Evolutionary conservation across 805 yeast genomes (phyloP).

Genomic region (Saturnispora sanitii): DNA sequence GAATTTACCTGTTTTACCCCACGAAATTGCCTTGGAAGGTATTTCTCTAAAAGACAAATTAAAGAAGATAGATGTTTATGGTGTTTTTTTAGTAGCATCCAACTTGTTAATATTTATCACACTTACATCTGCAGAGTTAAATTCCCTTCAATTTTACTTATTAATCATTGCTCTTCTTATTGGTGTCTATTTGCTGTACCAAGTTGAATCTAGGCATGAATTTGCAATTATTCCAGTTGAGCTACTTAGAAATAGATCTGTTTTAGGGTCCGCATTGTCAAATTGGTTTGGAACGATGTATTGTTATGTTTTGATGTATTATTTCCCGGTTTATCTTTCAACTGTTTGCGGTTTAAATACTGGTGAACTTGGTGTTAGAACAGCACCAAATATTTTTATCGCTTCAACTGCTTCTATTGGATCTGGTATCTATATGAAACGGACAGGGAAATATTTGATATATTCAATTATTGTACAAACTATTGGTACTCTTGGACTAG

Average conservation of each 20-base stretch:
- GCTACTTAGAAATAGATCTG: slow-evolving; percentile 46
- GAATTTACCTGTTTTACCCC: slow-evolving; percentile 36
- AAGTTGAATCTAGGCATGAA: slow-evolving; percentile 15
- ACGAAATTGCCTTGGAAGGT: slow-evolving; percentile 22
- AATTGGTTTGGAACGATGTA: slow-evolving; percentile 52
- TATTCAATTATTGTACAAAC: slow-evolving; percentile 35
- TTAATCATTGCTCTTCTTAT: slow-evolving; percentile 3
- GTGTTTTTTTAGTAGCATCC: slow-evolving; percentile 24
- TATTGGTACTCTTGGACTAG: slow-evolving; percentile 36
- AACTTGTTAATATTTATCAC: slow-evolving; percentile 27
- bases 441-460: slow-evolving; percentile 48
- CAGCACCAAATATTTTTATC: slow-evolving; percentile 51
- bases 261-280: slow-evolving; percentile 53
- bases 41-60: slow-evolving; percentile 36
- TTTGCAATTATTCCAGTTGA: slow-evolving; percentile 58
- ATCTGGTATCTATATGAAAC: slow-evolving; percentile 55
- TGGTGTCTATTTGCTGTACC: slow-evolving; percentile 11
- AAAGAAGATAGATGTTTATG: slow-evolving; percentile 44
- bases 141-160: not conserved
- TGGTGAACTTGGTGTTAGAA: slow-evolving; percentile 47
- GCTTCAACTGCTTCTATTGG: slow-evolving; percentile 52
- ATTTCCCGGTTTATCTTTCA: slow-evolving; percentile 51
- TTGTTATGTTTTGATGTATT: slow-evolving; percentile 38
- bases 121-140: slow-evolving; percentile 23
- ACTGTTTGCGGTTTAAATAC: slow-evolving; percentile 45